A percentile compares a stretch with the other conserved stretches of the same genome.
Conservation (phyloP, 768 basidiomycete genomes). For the Xerocomellus amylosporus region DNA sequence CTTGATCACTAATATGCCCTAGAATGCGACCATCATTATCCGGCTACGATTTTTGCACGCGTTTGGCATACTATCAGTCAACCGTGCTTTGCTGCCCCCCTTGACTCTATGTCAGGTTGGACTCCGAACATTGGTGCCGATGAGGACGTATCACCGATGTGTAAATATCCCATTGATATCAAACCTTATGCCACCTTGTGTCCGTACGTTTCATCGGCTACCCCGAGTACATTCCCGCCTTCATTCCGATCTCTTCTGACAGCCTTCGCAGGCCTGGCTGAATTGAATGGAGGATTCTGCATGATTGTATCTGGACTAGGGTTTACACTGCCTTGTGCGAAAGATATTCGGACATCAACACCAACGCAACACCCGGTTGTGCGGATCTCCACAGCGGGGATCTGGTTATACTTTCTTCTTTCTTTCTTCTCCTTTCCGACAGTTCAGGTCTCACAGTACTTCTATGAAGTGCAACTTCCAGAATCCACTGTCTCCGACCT, state of each 20-base stretch:
- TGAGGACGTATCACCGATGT: conserved; percentile 10
- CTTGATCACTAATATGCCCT: conserved; percentile 41
- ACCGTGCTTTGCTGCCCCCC: conserved; percentile 5
- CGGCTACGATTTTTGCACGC: conserved; percentile 4
- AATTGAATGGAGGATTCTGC: conserved; percentile 2
- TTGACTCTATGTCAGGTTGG: conserved; percentile 10
- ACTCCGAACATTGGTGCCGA: conserved; percentile 12
- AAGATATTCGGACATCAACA: background rate
- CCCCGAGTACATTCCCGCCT: conserved; percentile 8
- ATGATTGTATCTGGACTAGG: background rate
- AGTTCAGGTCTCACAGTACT: conserved; percentile 4
- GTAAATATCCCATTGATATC: conserved; percentile 16
- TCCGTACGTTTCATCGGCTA: conserved; percentile 1
- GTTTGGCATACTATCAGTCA: conserved; percentile 4
- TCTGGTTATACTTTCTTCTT: background rate
- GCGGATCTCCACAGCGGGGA: conserved; percentile 11
- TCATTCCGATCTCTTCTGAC: conserved; percentile 9
- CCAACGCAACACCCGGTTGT: conserved; percentile 2
- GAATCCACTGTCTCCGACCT: background rate
- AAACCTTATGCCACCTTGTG: conserved; percentile 18
- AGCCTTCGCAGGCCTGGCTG: conserved; percentile 7
- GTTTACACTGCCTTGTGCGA: conserved; percentile 11
- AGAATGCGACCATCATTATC: conserved; percentile 12
- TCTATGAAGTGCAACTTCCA: conserved; percentile 3
- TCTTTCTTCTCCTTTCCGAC: conserved; percentile 4